Evolutionary conservation across 208 protist genomes (phyloP), one percentile per base, ranked within the genome.

Genomic region (Angomonas ambiguus): DNA sequence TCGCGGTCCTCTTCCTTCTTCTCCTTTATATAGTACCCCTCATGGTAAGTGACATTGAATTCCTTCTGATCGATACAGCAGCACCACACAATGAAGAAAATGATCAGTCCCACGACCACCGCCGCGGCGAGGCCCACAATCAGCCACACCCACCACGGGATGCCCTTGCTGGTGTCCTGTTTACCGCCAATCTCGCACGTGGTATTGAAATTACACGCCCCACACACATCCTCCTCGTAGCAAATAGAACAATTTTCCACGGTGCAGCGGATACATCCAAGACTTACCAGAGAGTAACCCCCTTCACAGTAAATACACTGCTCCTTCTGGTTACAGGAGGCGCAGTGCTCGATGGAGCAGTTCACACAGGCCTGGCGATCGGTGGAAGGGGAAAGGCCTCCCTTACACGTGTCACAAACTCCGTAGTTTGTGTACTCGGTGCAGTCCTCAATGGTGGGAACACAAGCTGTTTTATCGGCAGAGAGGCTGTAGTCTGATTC

Each of bases 71-170:
- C 24, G 45, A 8, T 27, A 20, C 3, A 53, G 20, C 45, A 53
- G 45, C 45, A 53, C 18, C 45, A 53, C 10, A 53, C 20, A 13
- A 24, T 24, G 45, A 24, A 53, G 45, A 53, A 27, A 5, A 53
- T 53, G 16, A 53, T 53, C 18, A 24, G 18, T 5, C 5, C 18
- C 20, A 53, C 45, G 18, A 53, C 45, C 45, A 24, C 45, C 3
- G 45, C 45, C 20, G 18, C 45, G 45, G 20, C 45, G 24, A 53
- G 13, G 8, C 45, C 45, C 18, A 53, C 45, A 53, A 53, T 53
- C 10, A 53, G 45, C 45, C 45, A 53, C 20, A 53, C 45, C 45
- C 45, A 53, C 45, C 45, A 53, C 45, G 45, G 45, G 20, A 53
- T 53, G 45, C 45, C 16, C 20, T 53, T 53, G 45, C 8, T n/a